A percentile compares a stretch with the other conserved stretches of the same genome.
These are phyloP conservation scores for Ogataea thermomethanolica DNA, from an alignment of 805 yeast species.

Conservation along the genomic window DNA sequence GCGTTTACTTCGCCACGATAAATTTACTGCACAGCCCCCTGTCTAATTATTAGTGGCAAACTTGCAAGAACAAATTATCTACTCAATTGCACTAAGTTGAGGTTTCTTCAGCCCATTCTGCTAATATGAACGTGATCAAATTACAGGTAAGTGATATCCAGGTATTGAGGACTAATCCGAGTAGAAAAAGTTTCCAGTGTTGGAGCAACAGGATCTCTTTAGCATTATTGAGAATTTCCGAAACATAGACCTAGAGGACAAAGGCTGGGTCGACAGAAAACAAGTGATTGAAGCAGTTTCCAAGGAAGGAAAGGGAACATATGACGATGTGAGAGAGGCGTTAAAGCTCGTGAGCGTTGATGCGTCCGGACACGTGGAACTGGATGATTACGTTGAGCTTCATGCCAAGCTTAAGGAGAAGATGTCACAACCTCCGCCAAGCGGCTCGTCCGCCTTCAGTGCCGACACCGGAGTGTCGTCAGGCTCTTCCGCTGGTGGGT, in stretches of 20 bases:
- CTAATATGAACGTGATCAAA: conserved; percentile 58
- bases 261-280: conserved; percentile 92
- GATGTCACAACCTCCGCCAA: conserved; percentile 24
- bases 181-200: conserved; percentile 81
- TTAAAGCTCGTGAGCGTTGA: conserved; percentile 88
- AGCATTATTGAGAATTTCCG: conserved; percentile 83
- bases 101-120: background rate
- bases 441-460: conserved; percentile 23
- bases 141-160: conserved; percentile 44
- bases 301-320: conserved; percentile 72
- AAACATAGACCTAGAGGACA: conserved; percentile 80
- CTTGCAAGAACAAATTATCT: conserved; percentile 4
- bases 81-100: conserved; percentile 1
- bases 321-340: conserved; percentile 92
- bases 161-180: conserved; percentile 1
- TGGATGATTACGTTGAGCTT: conserved; percentile 88
- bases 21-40: conserved; percentile 10
- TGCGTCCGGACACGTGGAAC: conserved; percentile 94
- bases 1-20: background rate
- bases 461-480: conserved; percentile 29
- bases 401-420: conserved; percentile 72
- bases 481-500: conserved; percentile 27
- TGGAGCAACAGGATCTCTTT: conserved; percentile 85
- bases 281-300: conserved; percentile 82
- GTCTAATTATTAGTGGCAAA: conserved; percentile 7